Percentiles rank a stretch among this genome's conserved stretches.
phyloP scores from a whole-genome alignment of 352 stramenopile species.

The Globisporangium irregulare region DNA sequence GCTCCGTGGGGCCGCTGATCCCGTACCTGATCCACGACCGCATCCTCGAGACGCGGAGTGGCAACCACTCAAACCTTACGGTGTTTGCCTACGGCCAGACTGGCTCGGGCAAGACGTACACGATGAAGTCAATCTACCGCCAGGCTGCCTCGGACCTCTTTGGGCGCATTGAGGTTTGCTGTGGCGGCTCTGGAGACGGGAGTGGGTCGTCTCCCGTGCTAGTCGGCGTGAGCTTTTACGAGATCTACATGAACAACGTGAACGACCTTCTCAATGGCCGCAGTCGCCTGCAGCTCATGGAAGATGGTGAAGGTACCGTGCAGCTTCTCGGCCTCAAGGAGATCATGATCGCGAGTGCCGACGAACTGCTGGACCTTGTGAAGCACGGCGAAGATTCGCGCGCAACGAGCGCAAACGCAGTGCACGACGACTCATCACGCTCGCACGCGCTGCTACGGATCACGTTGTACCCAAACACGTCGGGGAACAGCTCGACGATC shows the following conservation, averaged over 20 bases:
- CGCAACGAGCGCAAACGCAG: constrained; percentile 90
- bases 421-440: constrained; percentile 73
- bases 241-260: constrained; percentile 96
- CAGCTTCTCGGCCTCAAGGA: constrained; percentile 92
- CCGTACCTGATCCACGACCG: constrained; percentile 36
- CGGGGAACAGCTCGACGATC: constrained; percentile 8
- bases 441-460: constrained; percentile 90
- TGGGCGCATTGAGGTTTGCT: constrained; percentile 26
- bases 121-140: constrained; percentile 86
- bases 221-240: constrained; percentile 92
- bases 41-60: constrained; percentile 12
- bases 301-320: constrained; percentile 91
- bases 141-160: constrained; percentile 65
- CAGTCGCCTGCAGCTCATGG: constrained; percentile 88
- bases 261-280: constrained; percentile 93
- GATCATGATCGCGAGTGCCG: constrained; percentile 62
- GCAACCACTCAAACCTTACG: constrained; percentile 11
- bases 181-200: not conserved
- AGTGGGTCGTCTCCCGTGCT: constrained; percentile 29
- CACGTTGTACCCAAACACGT: constrained; percentile 26
- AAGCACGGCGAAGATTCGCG: constrained; percentile 71
- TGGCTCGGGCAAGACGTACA: constrained; percentile 92
- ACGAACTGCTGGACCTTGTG: constrained; percentile 90
- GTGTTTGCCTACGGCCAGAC: constrained; percentile 93
- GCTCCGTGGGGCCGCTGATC: constrained; percentile 55